Conservation (phyloP, 1,139 yeast genomes). For the Geotrichum candidum region DNA sequence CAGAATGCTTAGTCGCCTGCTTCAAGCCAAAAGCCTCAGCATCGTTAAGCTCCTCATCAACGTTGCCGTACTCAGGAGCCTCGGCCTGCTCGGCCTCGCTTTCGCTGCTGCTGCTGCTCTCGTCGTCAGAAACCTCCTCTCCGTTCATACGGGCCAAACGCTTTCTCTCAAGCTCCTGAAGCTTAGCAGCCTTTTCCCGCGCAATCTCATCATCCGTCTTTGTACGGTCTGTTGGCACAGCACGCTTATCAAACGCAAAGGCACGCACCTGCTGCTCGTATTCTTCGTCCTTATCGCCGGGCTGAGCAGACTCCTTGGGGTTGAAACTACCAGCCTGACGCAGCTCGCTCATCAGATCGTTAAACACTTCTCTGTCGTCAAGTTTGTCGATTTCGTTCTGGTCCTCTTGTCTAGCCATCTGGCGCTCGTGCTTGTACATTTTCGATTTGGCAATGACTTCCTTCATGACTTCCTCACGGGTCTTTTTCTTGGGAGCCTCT, state of each 20-base stretch:
- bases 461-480: slow-evolving; percentile 93
- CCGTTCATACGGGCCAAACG: slow-evolving; percentile 86
- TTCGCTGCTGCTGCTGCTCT: slow-evolving; percentile 33
- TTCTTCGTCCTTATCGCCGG: slow-evolving; percentile 43
- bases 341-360: slow-evolving; percentile 65
- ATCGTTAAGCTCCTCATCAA: slow-evolving; percentile 20
- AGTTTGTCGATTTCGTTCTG: slow-evolving; percentile 67
- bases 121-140: slow-evolving; percentile 43
- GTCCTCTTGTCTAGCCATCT: slow-evolving; percentile 63
- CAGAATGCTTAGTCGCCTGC: slow-evolving; percentile 37
- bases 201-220: slow-evolving; percentile 83
- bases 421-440: slow-evolving; percentile 82
- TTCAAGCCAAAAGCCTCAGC: slow-evolving; percentile 24
- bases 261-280: slow-evolving; percentile 78
- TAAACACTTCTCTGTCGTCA: slow-evolving; percentile 73
- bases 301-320: slow-evolving; percentile 22
- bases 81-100: slow-evolving; percentile 31
- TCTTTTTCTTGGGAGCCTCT: slow-evolving; percentile 57
- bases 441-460: slow-evolving; percentile 95
- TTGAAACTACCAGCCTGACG: slow-evolving; percentile 29
- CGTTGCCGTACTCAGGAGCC: slow-evolving; percentile 27
- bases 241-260: slow-evolving; percentile 75
- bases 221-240: slow-evolving; percentile 94
- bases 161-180: slow-evolving; percentile 66
- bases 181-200: slow-evolving; percentile 60